Evolutionary conservation across 2,329 filamentous ascomycete genomes (phyloP).

Genomic region (Colletotrichum sansevieriae): DNA sequence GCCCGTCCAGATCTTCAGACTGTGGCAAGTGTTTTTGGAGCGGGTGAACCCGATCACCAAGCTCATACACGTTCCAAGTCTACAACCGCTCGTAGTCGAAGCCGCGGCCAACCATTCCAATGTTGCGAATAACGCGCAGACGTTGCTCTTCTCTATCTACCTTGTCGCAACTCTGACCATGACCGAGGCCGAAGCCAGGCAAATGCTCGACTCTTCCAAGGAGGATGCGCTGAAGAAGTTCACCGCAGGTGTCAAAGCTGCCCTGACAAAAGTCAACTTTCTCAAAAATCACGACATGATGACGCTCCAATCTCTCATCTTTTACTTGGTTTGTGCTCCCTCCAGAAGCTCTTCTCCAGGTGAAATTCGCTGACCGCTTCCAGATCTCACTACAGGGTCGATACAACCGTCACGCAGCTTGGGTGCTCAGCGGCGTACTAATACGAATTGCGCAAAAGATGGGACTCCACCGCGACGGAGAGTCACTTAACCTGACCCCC

Average conservation of each 20-base stretch:
- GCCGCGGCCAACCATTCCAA: conserved; percentile 68
- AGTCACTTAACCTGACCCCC: conserved; percentile 66
- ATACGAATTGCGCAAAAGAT: conserved; percentile 76
- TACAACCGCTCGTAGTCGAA: conserved; percentile 75
- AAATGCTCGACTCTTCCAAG: conserved; percentile 63
- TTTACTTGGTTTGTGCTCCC: conserved; percentile 63
- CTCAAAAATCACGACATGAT: conserved; percentile 69
- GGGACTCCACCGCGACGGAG: conserved; percentile 74
- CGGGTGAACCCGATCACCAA: conserved; percentile 83
- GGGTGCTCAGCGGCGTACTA: conserved; percentile 71
- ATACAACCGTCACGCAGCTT: conserved; percentile 70
- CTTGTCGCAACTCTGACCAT: conserved; percentile 42
- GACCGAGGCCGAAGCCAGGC: conserved; percentile 64
- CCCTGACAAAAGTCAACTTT: conserved; percentile 67
- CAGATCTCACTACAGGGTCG: conserved; percentile 69
- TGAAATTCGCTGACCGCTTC: conserved; percentile 35
- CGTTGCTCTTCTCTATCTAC: conserved; percentile 43
- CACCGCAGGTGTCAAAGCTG: conserved; percentile 63
- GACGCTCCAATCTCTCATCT: conserved; percentile 69
- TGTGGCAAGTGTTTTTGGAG: conserved; percentile 82
- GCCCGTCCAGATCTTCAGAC: conserved; percentile 73
- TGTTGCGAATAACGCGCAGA: conserved; percentile 59
- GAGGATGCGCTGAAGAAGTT: conserved; percentile 65
- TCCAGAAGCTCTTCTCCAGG: not conserved
- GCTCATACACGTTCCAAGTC: conserved; percentile 76